A percentile compares a stretch with the other conserved stretches of the same genome.
Evolutionary conservation across 352 stramenopile species (phyloP).

Genomic region (Phytopythium montanum): DNA sequence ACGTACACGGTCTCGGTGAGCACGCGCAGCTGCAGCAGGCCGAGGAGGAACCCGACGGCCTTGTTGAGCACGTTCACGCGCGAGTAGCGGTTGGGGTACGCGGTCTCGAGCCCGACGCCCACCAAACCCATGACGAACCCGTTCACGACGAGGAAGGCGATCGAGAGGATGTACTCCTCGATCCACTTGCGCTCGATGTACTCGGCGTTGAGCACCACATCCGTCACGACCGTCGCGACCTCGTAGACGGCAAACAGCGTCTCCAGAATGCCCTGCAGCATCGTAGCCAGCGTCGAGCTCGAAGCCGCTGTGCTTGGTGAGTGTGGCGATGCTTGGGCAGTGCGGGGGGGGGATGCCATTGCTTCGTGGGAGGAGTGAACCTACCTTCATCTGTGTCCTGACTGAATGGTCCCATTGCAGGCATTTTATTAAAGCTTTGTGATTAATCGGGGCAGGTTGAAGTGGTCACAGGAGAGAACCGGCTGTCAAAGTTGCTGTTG

Average conservation of each 20-base stretch:
- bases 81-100: slow-evolving; percentile 36
- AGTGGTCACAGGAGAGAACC: not conserved
- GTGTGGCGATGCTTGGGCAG: no score
- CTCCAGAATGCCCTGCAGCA: slow-evolving; percentile 32
- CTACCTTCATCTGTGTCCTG: not conserved
- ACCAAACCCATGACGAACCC: slow-evolving; percentile 60
- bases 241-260: slow-evolving; percentile 48
- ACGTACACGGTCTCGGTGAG: slow-evolving; percentile 49
- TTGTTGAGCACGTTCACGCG: slow-evolving; percentile 25
- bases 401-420: not conserved
- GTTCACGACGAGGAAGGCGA: slow-evolving; percentile 58
- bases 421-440: not conserved
- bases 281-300: not conserved
- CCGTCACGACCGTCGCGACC: slow-evolving; percentile 62
- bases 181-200: slow-evolving; percentile 68
- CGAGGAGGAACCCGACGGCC: slow-evolving; percentile 32
- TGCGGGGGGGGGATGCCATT: not conserved
- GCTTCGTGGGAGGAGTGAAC: not conserved
- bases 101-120: slow-evolving; percentile 41
- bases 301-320: no score
- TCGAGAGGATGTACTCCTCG: slow-evolving; percentile 71
- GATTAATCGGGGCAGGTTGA: not conserved
- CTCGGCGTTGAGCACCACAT: slow-evolving; percentile 70
- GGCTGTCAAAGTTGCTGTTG: not conserved
- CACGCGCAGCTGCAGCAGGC: slow-evolving; percentile 60